phyloP scores from a whole-genome alignment of 768 basidiomycete genomes.

The Leccinum barrowsii region DNA sequence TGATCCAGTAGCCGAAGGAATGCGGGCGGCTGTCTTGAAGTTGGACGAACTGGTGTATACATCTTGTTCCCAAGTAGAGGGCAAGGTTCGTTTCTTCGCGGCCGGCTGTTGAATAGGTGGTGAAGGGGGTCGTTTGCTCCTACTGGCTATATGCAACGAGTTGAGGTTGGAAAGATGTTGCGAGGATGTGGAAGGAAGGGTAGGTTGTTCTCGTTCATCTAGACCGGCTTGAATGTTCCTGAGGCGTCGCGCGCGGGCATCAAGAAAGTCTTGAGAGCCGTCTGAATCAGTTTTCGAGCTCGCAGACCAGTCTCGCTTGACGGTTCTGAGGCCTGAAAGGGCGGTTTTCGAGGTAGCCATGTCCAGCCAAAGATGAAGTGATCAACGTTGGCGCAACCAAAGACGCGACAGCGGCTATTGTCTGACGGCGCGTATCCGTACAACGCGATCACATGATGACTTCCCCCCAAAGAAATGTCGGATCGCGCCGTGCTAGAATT shows the following conservation, averaged over 20 bases:
- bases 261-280: constrained; percentile 17
- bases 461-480: background rate
- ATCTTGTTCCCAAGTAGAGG: constrained; percentile 44
- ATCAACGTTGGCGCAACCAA: background rate
- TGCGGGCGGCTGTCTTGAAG: constrained; percentile 19
- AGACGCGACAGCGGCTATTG: constrained; percentile 1
- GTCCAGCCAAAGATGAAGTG: background rate
- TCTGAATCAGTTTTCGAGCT: constrained; percentile 34
- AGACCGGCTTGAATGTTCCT: constrained; percentile 60
- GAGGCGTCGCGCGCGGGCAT: constrained; percentile 40
- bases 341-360: constrained; percentile 34
- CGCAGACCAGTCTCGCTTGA: constrained; percentile 63
- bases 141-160: constrained; percentile 18
- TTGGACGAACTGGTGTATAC: constrained; percentile 36
- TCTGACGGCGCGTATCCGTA: background rate
- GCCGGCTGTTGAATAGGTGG: constrained; percentile 23
- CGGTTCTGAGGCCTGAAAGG: constrained; percentile 57
- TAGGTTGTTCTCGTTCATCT: constrained; percentile 35
- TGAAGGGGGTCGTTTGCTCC: constrained; percentile 34
- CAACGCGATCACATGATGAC: constrained; percentile 24
- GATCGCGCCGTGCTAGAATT: too few species aligned
- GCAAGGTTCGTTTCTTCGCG: constrained; percentile 57
- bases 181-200: constrained; percentile 8
- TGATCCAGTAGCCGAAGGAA: constrained; percentile 14
- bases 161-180: constrained; percentile 13